Evolutionary conservation across 257 asterid genomes (phyloP).

Genomic region (Nicotiana sylvestris): DNA sequence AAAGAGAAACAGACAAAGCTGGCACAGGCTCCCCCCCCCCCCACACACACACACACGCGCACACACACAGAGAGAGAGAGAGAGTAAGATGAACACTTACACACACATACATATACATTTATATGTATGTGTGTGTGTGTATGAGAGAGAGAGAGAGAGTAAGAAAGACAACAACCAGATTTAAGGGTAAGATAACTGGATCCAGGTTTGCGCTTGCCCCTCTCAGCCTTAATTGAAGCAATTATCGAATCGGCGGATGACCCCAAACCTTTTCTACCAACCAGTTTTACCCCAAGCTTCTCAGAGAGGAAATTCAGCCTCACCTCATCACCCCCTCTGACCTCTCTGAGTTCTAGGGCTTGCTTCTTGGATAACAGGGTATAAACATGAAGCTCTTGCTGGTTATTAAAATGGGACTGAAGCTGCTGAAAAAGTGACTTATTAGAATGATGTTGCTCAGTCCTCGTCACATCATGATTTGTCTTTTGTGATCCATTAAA

Average conservation of each 20-base stretch:
- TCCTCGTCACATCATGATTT: slow-evolving; percentile 42
- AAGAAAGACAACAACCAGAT: slow-evolving; percentile 56
- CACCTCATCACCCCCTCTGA: slow-evolving; percentile 84
- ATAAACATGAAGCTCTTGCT: slow-evolving; percentile 85
- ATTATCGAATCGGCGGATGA: slow-evolving; percentile 79
- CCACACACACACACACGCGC: not conserved
- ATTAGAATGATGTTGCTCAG: slow-evolving; percentile 62
- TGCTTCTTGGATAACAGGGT: slow-evolving; percentile 64
- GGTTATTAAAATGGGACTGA: slow-evolving; percentile 90
- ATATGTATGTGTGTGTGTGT: no score
- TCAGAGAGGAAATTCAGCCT: slow-evolving; percentile 63
- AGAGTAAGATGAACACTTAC: not conserved
- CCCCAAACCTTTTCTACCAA: slow-evolving; percentile 91
- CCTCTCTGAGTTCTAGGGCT: slow-evolving; percentile 86
- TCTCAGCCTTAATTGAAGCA: slow-evolving; percentile 73
- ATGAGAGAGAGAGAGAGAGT: not conserved
- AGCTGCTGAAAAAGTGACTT: slow-evolving; percentile 89
- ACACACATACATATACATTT: not conserved
- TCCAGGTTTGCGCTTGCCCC: slow-evolving; percentile 50
- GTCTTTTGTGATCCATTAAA: slow-evolving; percentile 65
- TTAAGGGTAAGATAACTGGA: slow-evolving; percentile 36
- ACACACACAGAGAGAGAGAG: no score
- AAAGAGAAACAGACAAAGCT: slow-evolving; percentile 5
- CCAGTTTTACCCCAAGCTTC: slow-evolving; percentile 70
- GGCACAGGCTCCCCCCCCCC: not conserved